Percentiles rank a stretch among this genome's conserved stretches.
Evolutionary conservation across 495 filamentous ascomycete species (phyloP).

Genomic region (Talaromyces nanjingensis): DNA sequence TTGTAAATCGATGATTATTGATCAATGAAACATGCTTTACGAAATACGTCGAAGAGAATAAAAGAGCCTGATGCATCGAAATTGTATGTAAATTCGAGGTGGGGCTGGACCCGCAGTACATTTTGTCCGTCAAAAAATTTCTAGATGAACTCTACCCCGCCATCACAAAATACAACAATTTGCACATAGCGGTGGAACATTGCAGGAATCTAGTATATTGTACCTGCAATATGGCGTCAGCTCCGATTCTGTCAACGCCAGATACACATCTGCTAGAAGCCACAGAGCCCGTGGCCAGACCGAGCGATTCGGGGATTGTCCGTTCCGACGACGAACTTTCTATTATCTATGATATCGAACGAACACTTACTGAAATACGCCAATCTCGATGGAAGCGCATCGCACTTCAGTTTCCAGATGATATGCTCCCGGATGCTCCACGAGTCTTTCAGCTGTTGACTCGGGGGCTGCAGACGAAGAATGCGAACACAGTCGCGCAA

Average conservation of each 20-base stretch:
- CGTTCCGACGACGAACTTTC: constrained; percentile 63
- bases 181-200: background rate
- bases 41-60: background rate
- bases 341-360: constrained; percentile 78
- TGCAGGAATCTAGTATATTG: background rate
- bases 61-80: background rate
- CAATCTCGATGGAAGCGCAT: constrained; percentile 65
- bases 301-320: constrained; percentile 17
- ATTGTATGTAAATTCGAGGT: background rate
- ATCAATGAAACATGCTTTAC: background rate
- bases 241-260: constrained; percentile 84
- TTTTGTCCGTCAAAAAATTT: constrained; percentile 10
- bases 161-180: background rate
- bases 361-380: constrained; percentile 69
- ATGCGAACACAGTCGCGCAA: constrained; percentile 7
- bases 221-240: constrained; percentile 29
- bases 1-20: constrained; percentile 28
- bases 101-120: constrained; percentile 8
- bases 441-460: constrained; percentile 66
- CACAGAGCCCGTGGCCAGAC: constrained; percentile 23
- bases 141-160: constrained; percentile 8
- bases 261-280: constrained; percentile 70
- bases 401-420: constrained; percentile 91
- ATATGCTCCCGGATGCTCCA: constrained; percentile 79
- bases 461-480: constrained; percentile 45